Evolutionary conservation across 2,329 filamentous ascomycete genomes (phyloP), one percentile per base, ranked within the genome.

Genomic region (Diaporthe sp.): DNA sequence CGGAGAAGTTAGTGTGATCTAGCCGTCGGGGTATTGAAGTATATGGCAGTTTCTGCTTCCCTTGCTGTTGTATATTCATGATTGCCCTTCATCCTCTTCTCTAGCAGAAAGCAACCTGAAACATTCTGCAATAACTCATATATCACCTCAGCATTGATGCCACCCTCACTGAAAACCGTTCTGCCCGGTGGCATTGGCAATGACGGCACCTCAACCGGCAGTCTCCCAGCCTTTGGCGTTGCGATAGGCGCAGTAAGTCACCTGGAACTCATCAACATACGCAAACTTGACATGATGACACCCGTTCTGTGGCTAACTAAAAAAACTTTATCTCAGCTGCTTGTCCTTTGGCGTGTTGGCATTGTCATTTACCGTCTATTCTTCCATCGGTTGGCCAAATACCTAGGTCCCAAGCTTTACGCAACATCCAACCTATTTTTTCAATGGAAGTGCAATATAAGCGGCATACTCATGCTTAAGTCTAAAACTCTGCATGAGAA

Each of bases 351-450:
- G 47, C 55, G 56, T 17, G 17, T 74, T 3, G 51, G 68, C 3
- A 32, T 72, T 19, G 17, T 75, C 13, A 12, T 72, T 30, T 75
- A 75, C 27, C 70, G 73, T 9, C 19, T 72, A 3, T 55, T 37
- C 35, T 69, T 75, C 25, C 61, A 73, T 15, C 69, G 70, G n/a
- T 71, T 75, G 39, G 44, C 73, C 44, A 75, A 70, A 32, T 72
- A 39, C 53, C 73, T 70, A 1, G 73, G 73, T 2, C 73, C 73
- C 1, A 72, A 56, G 32, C 53, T 69, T 3, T 37, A 53, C n/a
- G 73, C 73, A 30, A 39, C 44, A 35, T 59, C 73, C 61, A 15
- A 51, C 61, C 12, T 65, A 35, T 58, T 68, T 15, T 74, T 59
- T 22, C 37, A 51, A 32, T 74, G 42, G 35, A 66, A 22, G 30